A percentile compares a stretch with the other conserved stretches of the same genome.
These are phyloP conservation scores for Rhizophora mangle DNA, from an alignment of 345 rosid species.

Conservation along the genomic window DNA sequence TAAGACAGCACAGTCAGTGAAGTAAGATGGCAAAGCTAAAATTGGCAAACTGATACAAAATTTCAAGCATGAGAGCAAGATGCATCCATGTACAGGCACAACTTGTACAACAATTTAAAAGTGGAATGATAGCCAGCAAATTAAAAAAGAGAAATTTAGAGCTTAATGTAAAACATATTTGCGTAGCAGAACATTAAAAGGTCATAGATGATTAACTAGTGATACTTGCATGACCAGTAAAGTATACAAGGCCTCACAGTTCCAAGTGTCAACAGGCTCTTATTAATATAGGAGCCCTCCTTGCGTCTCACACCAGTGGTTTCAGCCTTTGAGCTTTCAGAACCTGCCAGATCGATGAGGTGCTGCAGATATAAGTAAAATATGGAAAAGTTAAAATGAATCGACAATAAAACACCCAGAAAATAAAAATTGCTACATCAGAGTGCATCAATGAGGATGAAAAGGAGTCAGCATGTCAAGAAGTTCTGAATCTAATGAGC, in stretches of 20 bases:
- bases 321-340: slow-evolving; percentile 98
- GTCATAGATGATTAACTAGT: slow-evolving; percentile 2
- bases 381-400: slow-evolving; percentile 32
- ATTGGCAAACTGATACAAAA: too few species aligned
- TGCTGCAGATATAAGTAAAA: slow-evolving; percentile 72
- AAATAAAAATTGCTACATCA: background rate
- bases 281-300: slow-evolving; percentile 97
- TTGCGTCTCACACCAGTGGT: slow-evolving; percentile 90
- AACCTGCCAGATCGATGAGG: slow-evolving; percentile 99
- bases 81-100: too few species aligned
- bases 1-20: too few species aligned
- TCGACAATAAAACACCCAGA: background rate
- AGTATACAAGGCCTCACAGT: slow-evolving; percentile 58
- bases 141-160: too few species aligned
- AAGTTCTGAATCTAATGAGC: slow-evolving; percentile 13
- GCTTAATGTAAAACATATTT: too few species aligned
- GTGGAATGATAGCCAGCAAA: too few species aligned
- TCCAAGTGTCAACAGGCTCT: slow-evolving; percentile 97
- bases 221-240: slow-evolving; percentile 11
- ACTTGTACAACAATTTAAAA: too few species aligned
- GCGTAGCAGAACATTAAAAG: too few species aligned
- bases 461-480: background rate
- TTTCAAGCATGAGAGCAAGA: too few species aligned
- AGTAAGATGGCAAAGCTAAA: too few species aligned
- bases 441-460: background rate